Conservation (phyloP, 345 rosid species). For the Eucalyptus albens region DNA sequence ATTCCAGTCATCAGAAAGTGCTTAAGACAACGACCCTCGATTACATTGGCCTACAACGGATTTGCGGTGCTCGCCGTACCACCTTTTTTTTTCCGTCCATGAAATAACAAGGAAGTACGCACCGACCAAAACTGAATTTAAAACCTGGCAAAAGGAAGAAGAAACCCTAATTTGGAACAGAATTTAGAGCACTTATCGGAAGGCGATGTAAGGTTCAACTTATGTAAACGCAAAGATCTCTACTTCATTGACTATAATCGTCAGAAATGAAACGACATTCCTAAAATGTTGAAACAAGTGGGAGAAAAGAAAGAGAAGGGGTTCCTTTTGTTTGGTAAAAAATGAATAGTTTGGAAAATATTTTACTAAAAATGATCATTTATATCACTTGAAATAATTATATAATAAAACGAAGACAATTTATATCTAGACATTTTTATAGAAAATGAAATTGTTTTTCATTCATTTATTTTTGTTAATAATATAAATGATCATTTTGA, state of each 20-base stretch:
- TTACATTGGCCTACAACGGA: neutral
- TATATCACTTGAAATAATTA: neutral
- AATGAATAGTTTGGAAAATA: neutral
- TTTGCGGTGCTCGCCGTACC: neutral
- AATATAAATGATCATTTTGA: fast-evolving
- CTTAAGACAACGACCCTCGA: neutral
- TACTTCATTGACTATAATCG: neutral
- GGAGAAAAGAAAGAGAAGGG: neutral
- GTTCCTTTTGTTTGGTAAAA: neutral
- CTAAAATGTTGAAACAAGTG: neutral
- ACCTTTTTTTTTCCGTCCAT: neutral
- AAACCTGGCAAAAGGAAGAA: neutral
- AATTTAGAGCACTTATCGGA: neutral
- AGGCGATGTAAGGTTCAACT: neutral
- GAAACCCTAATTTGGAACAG: neutral
- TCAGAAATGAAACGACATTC: neutral
- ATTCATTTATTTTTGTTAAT: neutral
- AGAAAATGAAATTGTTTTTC: neutral
- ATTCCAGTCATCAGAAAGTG: neutral
- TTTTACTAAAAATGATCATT: neutral
- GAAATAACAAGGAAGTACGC: neutral
- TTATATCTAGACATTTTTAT: neutral
- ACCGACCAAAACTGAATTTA: neutral
- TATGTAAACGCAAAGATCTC: neutral
- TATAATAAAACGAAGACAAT: neutral